Conservation (phyloP, 768 basidiomycete genomes). For the Leccinum pellstonianum region DNA sequence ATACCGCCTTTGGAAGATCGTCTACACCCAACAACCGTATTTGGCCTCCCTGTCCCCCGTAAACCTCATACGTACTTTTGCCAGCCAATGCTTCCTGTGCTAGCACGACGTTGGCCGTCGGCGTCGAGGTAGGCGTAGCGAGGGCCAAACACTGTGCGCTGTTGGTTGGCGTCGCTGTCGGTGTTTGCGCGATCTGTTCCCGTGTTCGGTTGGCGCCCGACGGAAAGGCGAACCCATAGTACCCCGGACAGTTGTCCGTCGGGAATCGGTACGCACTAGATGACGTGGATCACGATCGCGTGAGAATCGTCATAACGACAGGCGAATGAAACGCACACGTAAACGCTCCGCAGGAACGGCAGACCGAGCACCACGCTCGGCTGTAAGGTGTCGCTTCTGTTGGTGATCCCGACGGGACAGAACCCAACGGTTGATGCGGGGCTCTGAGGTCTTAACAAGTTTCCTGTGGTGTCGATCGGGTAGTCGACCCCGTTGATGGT, state of each 20-base stretch:
- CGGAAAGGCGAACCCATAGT: constrained; percentile 34
- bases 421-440: not conserved
- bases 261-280: constrained; percentile 34
- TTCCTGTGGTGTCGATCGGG: constrained; percentile 26
- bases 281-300: not conserved
- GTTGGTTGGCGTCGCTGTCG: constrained; percentile 27
- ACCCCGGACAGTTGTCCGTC: constrained; percentile 28
- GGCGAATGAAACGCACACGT: constrained; percentile 17
- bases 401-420: constrained; percentile 27
- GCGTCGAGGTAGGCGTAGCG: constrained; percentile 29
- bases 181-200: constrained; percentile 29
- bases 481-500: constrained; percentile 36
- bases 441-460: constrained; percentile 19
- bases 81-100: constrained; percentile 11
- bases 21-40: constrained; percentile 14
- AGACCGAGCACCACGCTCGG: constrained; percentile 22
- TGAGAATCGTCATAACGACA: not conserved
- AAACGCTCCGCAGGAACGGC: constrained; percentile 34
- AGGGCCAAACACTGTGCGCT: constrained; percentile 28
- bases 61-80: constrained; percentile 13
- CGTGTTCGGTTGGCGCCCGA: constrained; percentile 28
- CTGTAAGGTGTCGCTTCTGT: constrained; percentile 7
- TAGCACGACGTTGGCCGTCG: constrained; percentile 15
- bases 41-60: constrained; percentile 10
- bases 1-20: constrained; percentile 18